Evolutionary conservation across 176 grass and related monocot genomes (phyloP).

Genomic region (Bonia amplexicaulis): DNA sequence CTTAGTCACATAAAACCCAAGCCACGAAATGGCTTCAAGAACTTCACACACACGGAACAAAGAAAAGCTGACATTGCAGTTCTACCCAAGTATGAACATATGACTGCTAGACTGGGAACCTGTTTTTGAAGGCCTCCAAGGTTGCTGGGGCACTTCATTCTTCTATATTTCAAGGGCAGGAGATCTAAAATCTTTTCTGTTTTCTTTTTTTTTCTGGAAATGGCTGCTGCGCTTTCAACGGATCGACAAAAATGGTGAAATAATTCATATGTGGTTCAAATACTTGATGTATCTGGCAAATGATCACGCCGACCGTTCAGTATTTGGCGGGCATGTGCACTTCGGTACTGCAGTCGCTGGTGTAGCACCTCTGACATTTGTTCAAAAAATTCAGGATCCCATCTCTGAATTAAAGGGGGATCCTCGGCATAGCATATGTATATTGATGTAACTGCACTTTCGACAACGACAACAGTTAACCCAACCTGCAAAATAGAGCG

Average conservation of each 20-base stretch:
- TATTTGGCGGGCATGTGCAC: conserved; percentile 62
- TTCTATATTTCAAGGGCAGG: conserved; percentile 17
- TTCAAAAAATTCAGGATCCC: conserved; percentile 82
- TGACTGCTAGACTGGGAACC: neutral
- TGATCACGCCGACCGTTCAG: conserved; percentile 68
- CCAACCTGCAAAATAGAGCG: conserved; percentile 62
- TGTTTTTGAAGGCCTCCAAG: conserved; percentile 19
- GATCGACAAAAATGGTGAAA: conserved; percentile 14
- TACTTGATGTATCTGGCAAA: conserved; percentile 48
- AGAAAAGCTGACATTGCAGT: neutral
- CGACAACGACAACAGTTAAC: conserved; percentile 79
- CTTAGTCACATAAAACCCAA: conserved; percentile 4
- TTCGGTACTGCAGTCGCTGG: conserved; percentile 79
- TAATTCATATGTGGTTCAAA: conserved; percentile 30
- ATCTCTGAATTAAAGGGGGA: conserved; percentile 83
- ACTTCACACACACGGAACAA: neutral
- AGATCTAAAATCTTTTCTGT: neutral
- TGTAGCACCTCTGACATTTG: conserved; percentile 75
- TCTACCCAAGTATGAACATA: neutral
- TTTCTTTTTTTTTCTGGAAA: conserved; percentile 13
- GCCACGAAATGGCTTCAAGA: neutral
- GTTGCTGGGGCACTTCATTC: conserved; percentile 25
- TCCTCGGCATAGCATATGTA: conserved; percentile 94
- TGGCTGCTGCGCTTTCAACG: neutral
- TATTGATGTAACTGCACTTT: conserved; percentile 97